Evolutionary conservation across 441 rosid species (phyloP), one percentile per base, ranked within the genome.

Genomic region (Euphorbia schlechtendalii): DNA sequence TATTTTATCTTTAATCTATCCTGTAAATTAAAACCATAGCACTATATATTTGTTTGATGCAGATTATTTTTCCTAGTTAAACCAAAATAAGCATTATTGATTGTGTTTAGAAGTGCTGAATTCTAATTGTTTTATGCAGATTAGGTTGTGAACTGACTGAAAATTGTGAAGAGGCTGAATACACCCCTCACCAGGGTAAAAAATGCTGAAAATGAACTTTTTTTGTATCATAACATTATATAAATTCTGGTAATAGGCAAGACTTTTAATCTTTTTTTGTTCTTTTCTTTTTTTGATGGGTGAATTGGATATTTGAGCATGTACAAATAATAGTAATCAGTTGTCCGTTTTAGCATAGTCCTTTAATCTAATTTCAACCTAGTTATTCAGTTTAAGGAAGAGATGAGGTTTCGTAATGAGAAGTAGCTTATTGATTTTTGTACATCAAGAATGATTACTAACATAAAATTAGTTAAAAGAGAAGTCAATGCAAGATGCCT

Each of bases 161-260:
- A 75, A 74, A 66, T 59, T 74, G 72, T 65, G 79, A 71, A 64
- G 73, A 75, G 53, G 75, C 77, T 77, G 81, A 78, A 71, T 79
- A 74, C 79, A 67, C 78, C 78, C 78, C 78, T 41, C 58, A 61
- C 69, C 56, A 62, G 76, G 82, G 74, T 74, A 72, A 72, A 65
- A 69, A 64, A 49, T 49, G 63, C 74, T 53, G 56, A 63, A 76
- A 73, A 63, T 40, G 80, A 67, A 70, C 76, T 73, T 61, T 65
- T 80, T 14, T 13, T 12, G 80, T 80, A 76, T 76, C 63, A 76
- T 78, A 71, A 72, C 52, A 77, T 61, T 66, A 68, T 76, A 59
- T 65, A 55, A 53, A 58, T 71, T 52, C 38, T 69, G 69, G 70
- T 65, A 67, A 62, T 70, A 48, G 65, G 68, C 34, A 32, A 64